Conservation (phyloP, 495 filamentous ascomycete genomes). For the Daldinia decipiens region DNA sequence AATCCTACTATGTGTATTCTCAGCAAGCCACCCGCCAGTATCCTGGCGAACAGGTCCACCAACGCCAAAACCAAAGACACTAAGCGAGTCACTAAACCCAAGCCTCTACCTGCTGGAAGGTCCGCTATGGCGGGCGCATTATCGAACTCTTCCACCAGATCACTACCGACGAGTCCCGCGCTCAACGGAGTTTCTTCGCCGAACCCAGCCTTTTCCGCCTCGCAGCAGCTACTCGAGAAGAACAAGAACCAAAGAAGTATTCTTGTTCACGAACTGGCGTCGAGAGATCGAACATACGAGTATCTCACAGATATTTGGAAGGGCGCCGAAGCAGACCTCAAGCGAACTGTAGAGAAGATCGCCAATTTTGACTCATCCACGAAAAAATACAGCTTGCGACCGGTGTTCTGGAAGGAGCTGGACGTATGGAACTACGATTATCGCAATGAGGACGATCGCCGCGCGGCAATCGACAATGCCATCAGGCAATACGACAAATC, state of each 20-base stretch:
- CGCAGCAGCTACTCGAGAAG: constrained; percentile 63
- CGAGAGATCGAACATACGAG: constrained; percentile 66
- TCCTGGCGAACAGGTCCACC: constrained; percentile 12
- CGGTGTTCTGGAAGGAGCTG: constrained; percentile 81
- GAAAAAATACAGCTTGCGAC: constrained; percentile 73
- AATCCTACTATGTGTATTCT: constrained; percentile 59
- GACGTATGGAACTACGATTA: constrained; percentile 85
- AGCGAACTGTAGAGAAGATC: constrained; percentile 66
- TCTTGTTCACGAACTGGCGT: constrained; percentile 79
- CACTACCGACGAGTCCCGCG: constrained; percentile 71
- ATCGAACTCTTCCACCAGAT: constrained; percentile 56
- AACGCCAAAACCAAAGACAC: constrained; percentile 34
- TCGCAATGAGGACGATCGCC: constrained; percentile 70
- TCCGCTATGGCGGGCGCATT: constrained; percentile 49
- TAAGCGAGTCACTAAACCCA: constrained; percentile 44
- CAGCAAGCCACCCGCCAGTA: constrained; percentile 32
- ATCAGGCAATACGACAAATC: constrained; percentile 81
- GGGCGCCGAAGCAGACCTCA: constrained; percentile 67
- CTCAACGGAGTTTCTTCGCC: constrained; percentile 62
- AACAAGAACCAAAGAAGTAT: constrained; percentile 65
- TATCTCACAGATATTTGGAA: constrained; percentile 66
- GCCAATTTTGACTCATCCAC: constrained; percentile 64
- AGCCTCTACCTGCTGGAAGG: constrained; percentile 57
- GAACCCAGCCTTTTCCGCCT: constrained; percentile 61
- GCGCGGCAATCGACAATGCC: constrained; percentile 85